Evolutionary conservation across 1,139 yeast genomes (phyloP), one percentile per base, ranked within the genome.

Genomic region (Kluyveromyces sp.): DNA sequence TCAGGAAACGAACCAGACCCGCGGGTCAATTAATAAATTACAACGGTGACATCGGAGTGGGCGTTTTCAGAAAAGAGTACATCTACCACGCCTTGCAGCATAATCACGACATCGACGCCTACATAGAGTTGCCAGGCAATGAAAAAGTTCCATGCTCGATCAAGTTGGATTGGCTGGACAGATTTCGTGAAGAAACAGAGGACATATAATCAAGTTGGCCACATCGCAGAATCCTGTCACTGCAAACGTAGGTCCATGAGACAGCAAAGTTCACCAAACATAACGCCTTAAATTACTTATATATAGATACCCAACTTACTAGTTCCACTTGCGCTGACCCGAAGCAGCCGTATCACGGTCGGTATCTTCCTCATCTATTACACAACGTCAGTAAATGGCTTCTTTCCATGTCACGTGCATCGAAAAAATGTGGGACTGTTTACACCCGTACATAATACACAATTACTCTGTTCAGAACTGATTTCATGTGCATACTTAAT

Each of bases 31-130:
- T 88, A 7, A 59, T 86, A 12, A 64, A 80, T 1, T 62, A 73
- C 0, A 61, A 73, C 22, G 85, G 80, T 7, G 77, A 80, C 48
- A 60, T 77, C 29, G 96, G 95, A 0, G 70, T 87, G 28, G 83
- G 84, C 7, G 65, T 80, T 46, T 71, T 68, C 13, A 56, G 69
- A 46, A 48, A 65, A 12, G 69, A 65, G 37, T 65, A 67, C 51
- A 67, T 73, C 48, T 41, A 47, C 33, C 44, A 44, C 13, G 52
- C 56, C n/a, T 57, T 55, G 31, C 40, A 42, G 9, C 37, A 33
- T 16, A 29, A 30, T 1, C 32, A 30, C 22, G 36, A 40, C 20
- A 40, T 38, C 4, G 33, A 36, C 3, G 39, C 41, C 6, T 43
- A 43, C 34, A 38, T 45, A 30, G 39, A 40, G 30, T 16, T 37